Evolutionary conservation across 257 asterid species (phyloP).

Genomic region (Salvia hispanica): DNA sequence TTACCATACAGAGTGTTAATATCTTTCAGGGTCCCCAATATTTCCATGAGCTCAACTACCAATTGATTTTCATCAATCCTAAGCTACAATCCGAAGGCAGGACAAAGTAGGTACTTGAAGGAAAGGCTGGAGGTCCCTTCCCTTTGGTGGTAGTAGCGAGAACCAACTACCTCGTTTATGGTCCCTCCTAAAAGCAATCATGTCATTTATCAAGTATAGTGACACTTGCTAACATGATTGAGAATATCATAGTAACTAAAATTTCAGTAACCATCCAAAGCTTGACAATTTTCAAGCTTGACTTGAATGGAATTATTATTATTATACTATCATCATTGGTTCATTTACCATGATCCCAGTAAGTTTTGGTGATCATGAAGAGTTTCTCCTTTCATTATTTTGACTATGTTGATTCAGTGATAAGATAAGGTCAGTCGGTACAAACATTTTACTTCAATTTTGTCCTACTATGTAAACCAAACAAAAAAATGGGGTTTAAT

Average conservation of each 20-base stretch:
- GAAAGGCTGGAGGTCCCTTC: background rate
- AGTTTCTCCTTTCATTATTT: constrained; percentile 2
- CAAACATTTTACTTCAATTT: background rate
- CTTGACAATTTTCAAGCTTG: constrained; percentile 11
- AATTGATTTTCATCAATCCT: constrained; percentile 11
- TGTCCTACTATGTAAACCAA: constrained; percentile 15
- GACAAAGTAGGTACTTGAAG: constrained; percentile 9
- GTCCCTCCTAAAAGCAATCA: background rate
- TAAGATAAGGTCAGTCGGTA: background rate
- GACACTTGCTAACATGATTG: background rate
- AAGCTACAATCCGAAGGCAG: constrained; percentile 11
- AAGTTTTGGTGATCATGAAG: constrained; percentile 3
- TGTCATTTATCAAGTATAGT: background rate
- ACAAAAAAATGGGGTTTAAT: background rate
- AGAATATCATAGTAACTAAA: background rate
- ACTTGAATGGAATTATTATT: too few species aligned
- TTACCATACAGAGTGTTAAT: background rate
- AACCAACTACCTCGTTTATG: background rate
- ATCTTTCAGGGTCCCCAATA: constrained; percentile 1
- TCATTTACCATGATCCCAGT: constrained; percentile 5
- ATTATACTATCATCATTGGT: background rate
- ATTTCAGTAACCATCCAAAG: background rate
- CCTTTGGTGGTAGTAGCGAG: background rate
- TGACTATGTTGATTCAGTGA: background rate
- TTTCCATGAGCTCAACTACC: background rate